These are phyloP conservation scores for Warburgia ugandensis DNA, from an alignment of 164 flowering plant genomes.

Conservation along the genomic window DNA sequence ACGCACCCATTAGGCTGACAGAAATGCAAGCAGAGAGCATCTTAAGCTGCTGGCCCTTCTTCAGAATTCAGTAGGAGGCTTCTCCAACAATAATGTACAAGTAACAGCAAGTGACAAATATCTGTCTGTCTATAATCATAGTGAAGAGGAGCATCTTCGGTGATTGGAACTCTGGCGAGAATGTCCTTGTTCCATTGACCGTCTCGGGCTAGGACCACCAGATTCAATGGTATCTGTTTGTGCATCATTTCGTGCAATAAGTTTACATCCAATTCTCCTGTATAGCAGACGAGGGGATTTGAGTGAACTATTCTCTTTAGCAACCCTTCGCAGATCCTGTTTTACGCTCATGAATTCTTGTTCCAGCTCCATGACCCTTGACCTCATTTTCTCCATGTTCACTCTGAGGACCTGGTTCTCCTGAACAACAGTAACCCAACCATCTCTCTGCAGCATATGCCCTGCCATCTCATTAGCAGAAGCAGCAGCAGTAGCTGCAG, in stretches of 20 bases:
- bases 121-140: conserved; percentile 9
- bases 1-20: neutral
- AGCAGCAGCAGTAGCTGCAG: conserved; percentile 20
- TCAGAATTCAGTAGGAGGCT: neutral
- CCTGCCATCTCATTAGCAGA: conserved; percentile 28
- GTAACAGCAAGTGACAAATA: neutral
- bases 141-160: conserved; percentile 43
- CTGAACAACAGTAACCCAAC: conserved; percentile 79
- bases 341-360: conserved; percentile 66
- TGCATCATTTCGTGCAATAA: conserved; percentile 47
- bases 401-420: conserved; percentile 73
- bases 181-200: conserved; percentile 41
- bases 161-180: conserved; percentile 44
- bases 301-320: conserved; percentile 54
- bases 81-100: neutral
- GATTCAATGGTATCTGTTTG: conserved; percentile 33
- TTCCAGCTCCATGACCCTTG: conserved; percentile 74
- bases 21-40: conserved; percentile 1
- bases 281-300: conserved; percentile 56
- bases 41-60: neutral
- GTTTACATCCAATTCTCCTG: conserved; percentile 55
- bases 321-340: conserved; percentile 58
- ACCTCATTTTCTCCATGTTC: conserved; percentile 75
- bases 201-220: conserved; percentile 45
- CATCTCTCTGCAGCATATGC: conserved; percentile 57